phyloP scores from a whole-genome alignment of 495 filamentous ascomycete genomes.

The Physcia stellaris region DNA sequence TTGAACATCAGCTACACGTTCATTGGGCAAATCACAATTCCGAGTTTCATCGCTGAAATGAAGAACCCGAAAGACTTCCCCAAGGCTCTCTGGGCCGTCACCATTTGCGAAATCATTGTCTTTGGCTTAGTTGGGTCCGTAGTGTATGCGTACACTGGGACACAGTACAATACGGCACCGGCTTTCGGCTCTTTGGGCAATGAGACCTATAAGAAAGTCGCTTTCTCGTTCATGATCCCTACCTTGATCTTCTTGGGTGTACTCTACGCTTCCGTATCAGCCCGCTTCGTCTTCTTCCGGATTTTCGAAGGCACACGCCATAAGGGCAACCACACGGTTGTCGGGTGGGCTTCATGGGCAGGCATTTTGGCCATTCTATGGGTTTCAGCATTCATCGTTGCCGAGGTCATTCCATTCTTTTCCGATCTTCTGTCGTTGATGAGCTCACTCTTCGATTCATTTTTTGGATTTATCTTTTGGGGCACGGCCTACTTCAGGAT shows the following conservation, averaged over 20 bases:
- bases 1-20: conserved; percentile 87
- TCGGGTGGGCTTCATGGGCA: conserved; percentile 68
- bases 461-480: conserved; percentile 94
- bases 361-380: conserved; percentile 61
- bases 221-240: conserved; percentile 87
- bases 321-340: conserved; percentile 62
- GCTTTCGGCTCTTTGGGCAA: conserved; percentile 70
- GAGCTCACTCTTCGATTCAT: conserved; percentile 83
- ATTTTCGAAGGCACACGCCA: conserved; percentile 65
- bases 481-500: conserved; percentile 77
- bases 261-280: conserved; percentile 74
- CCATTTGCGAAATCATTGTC: conserved; percentile 69
- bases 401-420: conserved; percentile 86
- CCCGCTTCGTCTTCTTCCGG: conserved; percentile 78
- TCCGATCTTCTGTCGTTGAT: conserved; percentile 69
- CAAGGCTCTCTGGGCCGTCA: conserved; percentile 78
- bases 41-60: conserved; percentile 90
- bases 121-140: conserved; percentile 65
- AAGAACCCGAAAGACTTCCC: conserved; percentile 74
- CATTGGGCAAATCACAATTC: conserved; percentile 83
- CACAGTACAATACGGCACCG: conserved; percentile 66
- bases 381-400: conserved; percentile 69
- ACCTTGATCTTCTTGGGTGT: conserved; percentile 83
- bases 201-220: conserved; percentile 60
- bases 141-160: conserved; percentile 71